Evolutionary conservation across 2,329 filamentous ascomycete species (phyloP), one percentile per base, ranked within the genome.

Genomic region (Leptographium flavum): DNA sequence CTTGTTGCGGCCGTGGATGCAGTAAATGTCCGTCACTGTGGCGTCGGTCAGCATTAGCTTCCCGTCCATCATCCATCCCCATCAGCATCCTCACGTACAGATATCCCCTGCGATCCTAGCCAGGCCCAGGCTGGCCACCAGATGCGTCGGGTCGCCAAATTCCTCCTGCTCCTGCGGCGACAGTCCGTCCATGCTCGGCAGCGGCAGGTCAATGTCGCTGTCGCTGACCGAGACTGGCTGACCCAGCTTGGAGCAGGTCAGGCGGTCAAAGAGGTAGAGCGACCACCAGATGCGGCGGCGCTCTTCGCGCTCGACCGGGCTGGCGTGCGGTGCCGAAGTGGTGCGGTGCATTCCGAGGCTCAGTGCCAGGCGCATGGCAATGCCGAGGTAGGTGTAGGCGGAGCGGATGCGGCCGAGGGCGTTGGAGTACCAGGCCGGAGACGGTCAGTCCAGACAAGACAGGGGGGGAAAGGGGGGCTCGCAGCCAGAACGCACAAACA

Each of bases 281-380:
- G 43, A 33, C 43, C 43, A 45, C 43, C 43, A 45, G 5, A 45
- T 30, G 2, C 43, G 43, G 3, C 43, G 43, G n/a, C 59, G 56
- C 42, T 60, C 56, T 37, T 60, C 56, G 17, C 56, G 51, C 31
- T 53, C 51, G 10, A 46, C 45, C 42, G 60, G 56, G 7, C 52
- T 58, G 3, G 56, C 50, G 28, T 59, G 54, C n/a, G 51, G 52
- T 32, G 62, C 57, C 15, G 58, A 54, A 23, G 64, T 60, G 39
- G 60, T 61, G 17, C 61, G 53, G 25, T 65, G 59, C n/a, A 65
- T 54, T 13, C 62, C 62, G 45, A 65, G 57, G 3, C 59, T 55
- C 0, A 64, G 48, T 21, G 57, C 55, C 3, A 65, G 47, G 13
- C 63, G 57, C 5, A 67, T 52, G 3, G 64, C 63, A 10, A 59